phyloP scores from a whole-genome alignment of 345 rosid species.

The Odontarrhena argentea region DNA sequence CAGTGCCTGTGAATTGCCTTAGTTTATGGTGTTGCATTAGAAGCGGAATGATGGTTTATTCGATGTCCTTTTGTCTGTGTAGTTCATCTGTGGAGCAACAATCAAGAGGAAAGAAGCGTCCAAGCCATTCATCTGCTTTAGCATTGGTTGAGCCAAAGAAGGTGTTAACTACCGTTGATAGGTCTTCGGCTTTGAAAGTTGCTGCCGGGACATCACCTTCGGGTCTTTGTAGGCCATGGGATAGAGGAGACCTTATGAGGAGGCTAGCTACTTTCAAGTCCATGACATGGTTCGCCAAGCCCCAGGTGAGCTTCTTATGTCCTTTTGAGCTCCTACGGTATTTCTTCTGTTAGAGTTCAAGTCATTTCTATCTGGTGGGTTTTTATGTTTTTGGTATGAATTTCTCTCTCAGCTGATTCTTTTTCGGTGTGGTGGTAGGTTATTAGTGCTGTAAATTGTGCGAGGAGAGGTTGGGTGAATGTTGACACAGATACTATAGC shows the following conservation, averaged over 20 bases:
- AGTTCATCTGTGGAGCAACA: constrained; percentile 48
- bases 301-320: constrained; percentile 58
- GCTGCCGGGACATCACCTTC: constrained; percentile 43
- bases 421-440: constrained; percentile 51
- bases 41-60: neutral
- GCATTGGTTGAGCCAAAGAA: constrained; percentile 55
- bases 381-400: neutral
- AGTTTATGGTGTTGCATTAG: constrained; percentile 3
- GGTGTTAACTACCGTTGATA: constrained; percentile 35
- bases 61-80: constrained; percentile 12
- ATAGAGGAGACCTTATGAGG: constrained; percentile 85
- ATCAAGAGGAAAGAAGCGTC: constrained; percentile 64
- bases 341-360: neutral
- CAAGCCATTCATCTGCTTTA: constrained; percentile 51
- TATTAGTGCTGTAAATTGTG: constrained; percentile 88
- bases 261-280: constrained; percentile 87
- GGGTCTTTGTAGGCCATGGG: constrained; percentile 87
- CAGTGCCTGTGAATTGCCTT: constrained; percentile 1
- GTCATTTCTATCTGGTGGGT: neutral
- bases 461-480: constrained; percentile 94
- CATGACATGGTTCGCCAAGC: constrained; percentile 97
- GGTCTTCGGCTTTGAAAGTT: constrained; percentile 39
- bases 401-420: constrained; percentile 1
- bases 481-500: constrained; percentile 73
- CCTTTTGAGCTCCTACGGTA: neutral